phyloP scores from a whole-genome alignment of 2,329 filamentous ascomycete species.

The Fonsecaea monophora region DNA sequence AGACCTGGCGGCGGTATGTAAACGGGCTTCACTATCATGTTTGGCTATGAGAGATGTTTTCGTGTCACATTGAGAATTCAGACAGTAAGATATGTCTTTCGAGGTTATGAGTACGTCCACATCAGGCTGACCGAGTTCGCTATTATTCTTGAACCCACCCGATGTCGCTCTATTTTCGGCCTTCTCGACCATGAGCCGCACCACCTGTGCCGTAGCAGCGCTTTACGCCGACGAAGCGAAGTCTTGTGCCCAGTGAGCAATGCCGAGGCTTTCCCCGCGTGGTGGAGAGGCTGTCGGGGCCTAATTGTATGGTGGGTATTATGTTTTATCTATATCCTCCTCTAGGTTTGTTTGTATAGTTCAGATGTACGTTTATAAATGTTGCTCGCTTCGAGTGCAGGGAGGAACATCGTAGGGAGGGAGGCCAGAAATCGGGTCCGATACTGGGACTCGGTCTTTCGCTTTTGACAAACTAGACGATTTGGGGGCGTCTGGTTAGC shows the following conservation, averaged over 20 bases:
- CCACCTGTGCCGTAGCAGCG: not conserved
- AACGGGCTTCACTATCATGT: not conserved
- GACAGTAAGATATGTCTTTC: not conserved
- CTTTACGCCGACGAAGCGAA: not conserved
- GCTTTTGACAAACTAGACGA: no score
- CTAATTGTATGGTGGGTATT: no score
- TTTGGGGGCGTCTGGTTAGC: no score
- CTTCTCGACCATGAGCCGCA: not conserved
- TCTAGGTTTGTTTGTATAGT: not conserved
- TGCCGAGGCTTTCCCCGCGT: not conserved
- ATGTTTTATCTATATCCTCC: no score
- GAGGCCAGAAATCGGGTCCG: no score
- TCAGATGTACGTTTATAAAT: no score
- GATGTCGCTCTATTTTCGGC: slow-evolving; percentile 5
- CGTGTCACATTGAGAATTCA: not conserved
- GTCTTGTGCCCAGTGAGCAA: not conserved
- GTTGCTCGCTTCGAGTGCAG: no score
- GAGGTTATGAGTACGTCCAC: no score
- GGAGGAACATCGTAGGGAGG: no score
- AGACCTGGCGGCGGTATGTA: slow-evolving; percentile 9
- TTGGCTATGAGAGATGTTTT: not conserved
- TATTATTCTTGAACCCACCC: not conserved
- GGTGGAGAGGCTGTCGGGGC: not conserved
- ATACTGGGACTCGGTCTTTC: no score
- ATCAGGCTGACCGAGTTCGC: no score